phyloP scores from a whole-genome alignment of 306 rosid species.

The Mucuna pruriens region DNA sequence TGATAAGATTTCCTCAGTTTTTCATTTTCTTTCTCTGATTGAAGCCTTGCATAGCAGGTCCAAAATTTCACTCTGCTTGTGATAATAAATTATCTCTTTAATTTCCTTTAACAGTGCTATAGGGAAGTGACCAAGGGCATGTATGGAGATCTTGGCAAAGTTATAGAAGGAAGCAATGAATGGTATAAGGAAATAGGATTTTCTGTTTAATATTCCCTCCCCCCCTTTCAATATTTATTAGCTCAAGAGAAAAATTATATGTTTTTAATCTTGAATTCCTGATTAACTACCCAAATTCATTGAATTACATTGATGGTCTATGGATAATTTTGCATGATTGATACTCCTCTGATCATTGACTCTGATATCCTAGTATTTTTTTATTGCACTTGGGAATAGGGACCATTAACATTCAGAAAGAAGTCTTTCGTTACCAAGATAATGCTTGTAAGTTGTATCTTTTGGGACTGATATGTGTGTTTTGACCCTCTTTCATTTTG shows the following conservation, averaged over 20 bases:
- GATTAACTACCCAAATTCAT: neutral
- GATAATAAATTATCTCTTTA: neutral
- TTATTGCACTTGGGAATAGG: constrained; percentile 20
- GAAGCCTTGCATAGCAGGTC: constrained; percentile 16
- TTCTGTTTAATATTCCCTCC: constrained; percentile 16
- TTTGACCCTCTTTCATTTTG: constrained; percentile 19
- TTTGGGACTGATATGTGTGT: neutral
- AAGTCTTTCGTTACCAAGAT: neutral
- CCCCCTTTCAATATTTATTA: neutral
- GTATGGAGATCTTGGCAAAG: constrained; percentile 88
- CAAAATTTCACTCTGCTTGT: constrained; percentile 9
- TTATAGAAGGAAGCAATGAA: constrained; percentile 83
- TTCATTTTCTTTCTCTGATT: constrained; percentile 15
- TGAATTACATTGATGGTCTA: neutral
- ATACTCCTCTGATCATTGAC: neutral
- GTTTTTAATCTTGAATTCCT: neutral
- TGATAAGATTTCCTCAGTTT: constrained; percentile 2
- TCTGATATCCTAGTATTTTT: neutral
- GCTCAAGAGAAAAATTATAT: constrained; percentile 9
- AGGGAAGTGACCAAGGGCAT: constrained; percentile 76
- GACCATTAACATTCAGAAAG: neutral
- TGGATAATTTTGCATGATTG: constrained; percentile 6
- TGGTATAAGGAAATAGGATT: constrained; percentile 62
- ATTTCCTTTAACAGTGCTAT: constrained; percentile 65
- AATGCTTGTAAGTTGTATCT: neutral